A percentile compares a stretch with the other conserved stretches of the same genome.
phyloP scores from a whole-genome alignment of 1,284 basidiomycete species.

The Tilletia indica region DNA sequence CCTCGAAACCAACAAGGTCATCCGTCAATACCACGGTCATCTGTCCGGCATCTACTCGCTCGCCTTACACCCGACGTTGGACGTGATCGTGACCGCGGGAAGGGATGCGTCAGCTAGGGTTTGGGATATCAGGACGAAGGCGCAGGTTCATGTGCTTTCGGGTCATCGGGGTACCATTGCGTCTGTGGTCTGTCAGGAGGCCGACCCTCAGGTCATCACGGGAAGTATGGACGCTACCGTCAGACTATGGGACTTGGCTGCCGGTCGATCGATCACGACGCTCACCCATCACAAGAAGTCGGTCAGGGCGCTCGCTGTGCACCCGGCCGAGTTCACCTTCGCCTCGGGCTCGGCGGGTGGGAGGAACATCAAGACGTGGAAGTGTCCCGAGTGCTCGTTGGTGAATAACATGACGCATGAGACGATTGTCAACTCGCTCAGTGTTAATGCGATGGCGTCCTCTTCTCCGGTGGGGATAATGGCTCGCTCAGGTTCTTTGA shows the following conservation, averaged over 20 bases:
- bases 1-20: conserved; percentile 96
- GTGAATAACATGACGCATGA: conserved; percentile 96
- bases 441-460: conserved; percentile 92
- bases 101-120: conserved; percentile 93
- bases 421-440: conserved; percentile 93
- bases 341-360: conserved; percentile 90
- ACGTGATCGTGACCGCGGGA: conserved; percentile 89
- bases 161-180: conserved; percentile 94
- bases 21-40: conserved; percentile 96
- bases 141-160: conserved; percentile 85
- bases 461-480: conserved; percentile 74
- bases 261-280: conserved; percentile 91
- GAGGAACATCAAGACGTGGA: conserved; percentile 99
- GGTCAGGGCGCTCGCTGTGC: conserved; percentile 85
- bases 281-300: conserved; percentile 99
- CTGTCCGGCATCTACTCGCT: conserved; percentile 82
- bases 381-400: conserved; percentile 90
- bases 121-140: conserved; percentile 98
- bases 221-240: conserved; percentile 98
- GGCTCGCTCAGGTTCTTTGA: conserved; percentile 60
- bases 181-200: conserved; percentile 89
- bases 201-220: conserved; percentile 95
- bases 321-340: conserved; percentile 94
- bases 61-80: conserved; percentile 87
- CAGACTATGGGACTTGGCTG: conserved; percentile 96